Evolutionary conservation across 176 grass and related monocot genomes (phyloP).

Genomic region (Musa beccarii): DNA sequence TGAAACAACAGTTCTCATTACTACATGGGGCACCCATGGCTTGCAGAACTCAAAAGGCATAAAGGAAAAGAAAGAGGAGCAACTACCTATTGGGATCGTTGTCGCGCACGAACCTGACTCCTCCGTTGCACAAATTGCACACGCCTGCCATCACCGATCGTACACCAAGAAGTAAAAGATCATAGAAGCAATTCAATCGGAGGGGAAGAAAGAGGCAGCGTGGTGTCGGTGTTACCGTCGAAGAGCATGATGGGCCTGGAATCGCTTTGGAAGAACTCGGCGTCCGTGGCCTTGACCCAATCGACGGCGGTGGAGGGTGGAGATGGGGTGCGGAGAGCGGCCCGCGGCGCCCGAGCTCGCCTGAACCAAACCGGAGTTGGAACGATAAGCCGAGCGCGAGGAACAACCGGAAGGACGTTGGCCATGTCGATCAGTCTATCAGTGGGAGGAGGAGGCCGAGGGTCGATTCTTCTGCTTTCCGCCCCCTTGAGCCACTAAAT

Average conservation of each 20-base stretch:
- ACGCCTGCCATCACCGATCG: conserved; percentile 30
- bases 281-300: conserved; percentile 43
- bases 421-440: background rate
- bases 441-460: no score
- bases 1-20: no score
- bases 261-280: conserved; percentile 69
- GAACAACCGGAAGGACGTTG: background rate
- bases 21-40: background rate
- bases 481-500: no score
- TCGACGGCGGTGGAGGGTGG: conserved; percentile 12
- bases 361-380: background rate
- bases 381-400: background rate
- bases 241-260: conserved; percentile 80
- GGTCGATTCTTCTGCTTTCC: no score
- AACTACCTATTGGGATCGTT: conserved; percentile 51
- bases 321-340: conserved; percentile 1
- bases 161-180: background rate
- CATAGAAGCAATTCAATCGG: background rate
- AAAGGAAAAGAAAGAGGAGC: background rate
- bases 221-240: conserved; percentile 34
- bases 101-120: conserved; percentile 59
- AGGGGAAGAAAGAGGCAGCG: background rate
- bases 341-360: background rate
- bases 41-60: background rate
- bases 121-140: conserved; percentile 90